Base-by-base conservation (phyloP, 331 rosid species). In the Erythrophleum ivorense region DNA sequence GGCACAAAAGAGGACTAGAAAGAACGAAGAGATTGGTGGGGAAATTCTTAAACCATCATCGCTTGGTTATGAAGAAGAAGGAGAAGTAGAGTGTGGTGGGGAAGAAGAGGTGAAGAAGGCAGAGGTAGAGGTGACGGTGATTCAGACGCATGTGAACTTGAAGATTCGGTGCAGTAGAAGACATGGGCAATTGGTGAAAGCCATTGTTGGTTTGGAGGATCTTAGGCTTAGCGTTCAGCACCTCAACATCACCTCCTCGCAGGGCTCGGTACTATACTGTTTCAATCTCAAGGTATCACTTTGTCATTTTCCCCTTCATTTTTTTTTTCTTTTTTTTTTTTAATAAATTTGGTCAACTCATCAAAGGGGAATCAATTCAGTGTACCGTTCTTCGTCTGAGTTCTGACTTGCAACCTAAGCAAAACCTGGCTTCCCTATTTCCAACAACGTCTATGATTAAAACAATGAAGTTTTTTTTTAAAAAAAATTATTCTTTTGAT, bases 91-190 rank as follows among this genome's bases (percentile, higher is more conserved):
- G 7, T 49, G 72, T 69, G 88, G 85, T 18, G 73, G 48, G 31
- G 65, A 24, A 9, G 91, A 83, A 58, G 91, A 82, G 78, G 78
- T 84, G 31, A 79, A 78, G 29, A 92, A 67, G 88, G 95, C 92
- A 18, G 91, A 91, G 40, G 85, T 95, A 38, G 91, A 90, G 49
- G 94, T 87, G 8, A 94, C 94, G 0, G 83, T 96, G 84, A 94
- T 96, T 83, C 98, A 96, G 85, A 86, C 91, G 57, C 99, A 96
- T 87, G 99, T 96, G 40, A 96, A 91, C 91, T 81, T 96, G 91
- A 96, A 94, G 85, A 85, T 96, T 75, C 90, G 87, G 54, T 88
- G 97, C 80, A 83, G 74, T 36, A 92, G 87, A 48, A 90, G 73
- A 33, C 84, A 80, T 55, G 95, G 94, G 2, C 97, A 90, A 85